These are phyloP conservation scores for Herpotrichia juniperi DNA, from an alignment of 2,329 filamentous ascomycete species.

Conservation along the genomic window DNA sequence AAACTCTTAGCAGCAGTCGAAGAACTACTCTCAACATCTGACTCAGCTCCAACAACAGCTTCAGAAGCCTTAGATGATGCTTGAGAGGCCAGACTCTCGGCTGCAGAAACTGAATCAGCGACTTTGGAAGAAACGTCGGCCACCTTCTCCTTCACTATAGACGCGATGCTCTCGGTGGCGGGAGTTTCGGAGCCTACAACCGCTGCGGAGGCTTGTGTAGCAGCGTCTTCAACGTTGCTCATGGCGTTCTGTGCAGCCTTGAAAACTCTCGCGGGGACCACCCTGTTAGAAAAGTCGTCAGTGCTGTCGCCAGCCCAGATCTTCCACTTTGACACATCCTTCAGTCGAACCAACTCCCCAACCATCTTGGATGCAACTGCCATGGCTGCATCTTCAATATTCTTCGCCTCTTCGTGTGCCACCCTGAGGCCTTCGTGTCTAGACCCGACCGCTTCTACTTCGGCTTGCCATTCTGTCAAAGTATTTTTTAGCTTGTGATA, in stretches of 20 bases:
- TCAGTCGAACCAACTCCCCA: slow-evolving; percentile 78
- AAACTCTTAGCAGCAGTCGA: slow-evolving; percentile 23
- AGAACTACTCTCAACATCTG: slow-evolving; percentile 19
- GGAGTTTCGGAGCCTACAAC: slow-evolving; percentile 23
- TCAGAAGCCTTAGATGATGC: slow-evolving; percentile 36
- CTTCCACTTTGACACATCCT: slow-evolving; percentile 86
- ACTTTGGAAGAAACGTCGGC: slow-evolving; percentile 40
- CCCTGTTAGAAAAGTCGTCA: slow-evolving; percentile 77
- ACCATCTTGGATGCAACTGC: slow-evolving; percentile 77
- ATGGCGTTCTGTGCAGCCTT: slow-evolving; percentile 52
- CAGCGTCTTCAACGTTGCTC: slow-evolving; percentile 44
- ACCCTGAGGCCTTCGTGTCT: slow-evolving; percentile 73
- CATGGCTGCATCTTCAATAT: slow-evolving; percentile 82
- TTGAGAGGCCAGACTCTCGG: slow-evolving; percentile 23
- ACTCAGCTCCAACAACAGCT: slow-evolving; percentile 16
- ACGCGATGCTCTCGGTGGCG: slow-evolving; percentile 25
- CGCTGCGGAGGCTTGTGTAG: slow-evolving; percentile 44
- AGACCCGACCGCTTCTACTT: slow-evolving; percentile 78
- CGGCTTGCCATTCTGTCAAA: slow-evolving; percentile 82
- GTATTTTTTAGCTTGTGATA: slow-evolving; percentile 87
- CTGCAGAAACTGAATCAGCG: slow-evolving; percentile 30
- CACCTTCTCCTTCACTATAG: slow-evolving; percentile 42
- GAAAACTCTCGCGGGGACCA: slow-evolving; percentile 62
- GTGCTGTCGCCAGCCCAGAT: slow-evolving; percentile 74
- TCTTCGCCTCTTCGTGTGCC: slow-evolving; percentile 70